Conservation (phyloP, 2,329 filamentous ascomycete species). For the Alternaria sp. region DNA sequence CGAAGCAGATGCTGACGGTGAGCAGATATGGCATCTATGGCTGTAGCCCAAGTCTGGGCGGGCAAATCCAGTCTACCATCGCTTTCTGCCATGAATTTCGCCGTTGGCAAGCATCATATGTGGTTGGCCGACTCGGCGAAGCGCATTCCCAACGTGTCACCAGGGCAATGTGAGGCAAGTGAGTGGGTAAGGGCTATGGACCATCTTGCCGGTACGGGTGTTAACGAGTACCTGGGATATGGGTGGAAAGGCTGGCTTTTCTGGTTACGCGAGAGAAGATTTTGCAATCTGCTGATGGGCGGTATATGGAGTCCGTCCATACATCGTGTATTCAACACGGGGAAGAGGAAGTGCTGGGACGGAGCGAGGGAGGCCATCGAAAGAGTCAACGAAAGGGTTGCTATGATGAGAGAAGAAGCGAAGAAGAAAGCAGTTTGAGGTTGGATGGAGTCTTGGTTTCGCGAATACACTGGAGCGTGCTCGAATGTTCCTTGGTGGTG, state of each 20-base stretch:
- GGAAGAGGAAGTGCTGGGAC: constrained; percentile 52
- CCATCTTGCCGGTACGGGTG: constrained; percentile 52
- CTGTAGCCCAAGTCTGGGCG: constrained; percentile 57
- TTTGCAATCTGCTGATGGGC: constrained; percentile 52
- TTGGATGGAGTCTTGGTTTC: not conserved
- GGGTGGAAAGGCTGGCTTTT: constrained; percentile 53
- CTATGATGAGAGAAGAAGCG: not conserved
- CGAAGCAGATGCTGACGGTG: not conserved
- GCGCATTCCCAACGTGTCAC: constrained; percentile 44
- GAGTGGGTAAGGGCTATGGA: constrained; percentile 54
- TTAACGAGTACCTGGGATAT: constrained; percentile 55
- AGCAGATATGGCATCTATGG: constrained; percentile 56
- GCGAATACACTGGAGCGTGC: constrained; percentile 11
- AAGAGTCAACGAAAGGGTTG: constrained; percentile 27
- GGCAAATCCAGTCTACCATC: constrained; percentile 52
- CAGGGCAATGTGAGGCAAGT: constrained; percentile 26
- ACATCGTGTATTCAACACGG: constrained; percentile 52
- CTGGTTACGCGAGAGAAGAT: constrained; percentile 51
- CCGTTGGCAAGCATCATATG: constrained; percentile 20
- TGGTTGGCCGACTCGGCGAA: constrained; percentile 46
- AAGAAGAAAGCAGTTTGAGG: constrained; percentile 5
- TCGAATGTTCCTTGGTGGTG: constrained; percentile 17
- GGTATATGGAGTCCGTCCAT: constrained; percentile 55
- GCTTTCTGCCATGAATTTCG: constrained; percentile 39
- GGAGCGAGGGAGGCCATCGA: constrained; percentile 51